A percentile compares a stretch with the other conserved stretches of the same genome.
phyloP scores from a whole-genome alignment of 2,329 filamentous ascomycete genomes.

The Penicillium aurantiogriseum region DNA sequence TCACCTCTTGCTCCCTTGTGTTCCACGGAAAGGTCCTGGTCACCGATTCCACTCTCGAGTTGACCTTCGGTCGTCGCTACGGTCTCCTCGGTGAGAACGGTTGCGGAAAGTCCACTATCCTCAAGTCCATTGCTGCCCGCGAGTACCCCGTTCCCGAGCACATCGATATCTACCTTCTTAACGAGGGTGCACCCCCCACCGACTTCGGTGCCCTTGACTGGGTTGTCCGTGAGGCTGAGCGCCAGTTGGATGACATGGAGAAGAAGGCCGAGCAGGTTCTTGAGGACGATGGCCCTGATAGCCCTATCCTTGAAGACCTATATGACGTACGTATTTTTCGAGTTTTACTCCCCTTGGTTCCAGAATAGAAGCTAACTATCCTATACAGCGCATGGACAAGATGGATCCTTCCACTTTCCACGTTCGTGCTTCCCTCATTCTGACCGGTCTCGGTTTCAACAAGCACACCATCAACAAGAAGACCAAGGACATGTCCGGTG shows the following conservation, averaged over 20 bases:
- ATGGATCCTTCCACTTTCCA: slow-evolving; percentile 98
- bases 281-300: slow-evolving; percentile 89
- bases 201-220: slow-evolving; percentile 92
- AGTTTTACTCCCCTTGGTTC: background rate
- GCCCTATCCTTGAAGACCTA: slow-evolving; percentile 83
- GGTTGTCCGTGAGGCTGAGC: slow-evolving; percentile 93
- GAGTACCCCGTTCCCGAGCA: slow-evolving; percentile 96
- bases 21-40: slow-evolving; percentile 98
- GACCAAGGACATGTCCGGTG: slow-evolving; percentile 99
- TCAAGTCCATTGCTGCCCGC: slow-evolving; percentile 89
- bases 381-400: slow-evolving; percentile 81
- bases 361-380: slow-evolving; percentile 22
- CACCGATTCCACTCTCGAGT: slow-evolving; percentile 87
- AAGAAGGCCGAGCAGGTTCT: slow-evolving; percentile 83
- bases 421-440: slow-evolving; percentile 90
- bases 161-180: slow-evolving; percentile 96
- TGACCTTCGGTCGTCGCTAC: slow-evolving; percentile 89
- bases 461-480: slow-evolving; percentile 97
- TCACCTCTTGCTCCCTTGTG: slow-evolving; percentile 86
- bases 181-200: slow-evolving; percentile 88
- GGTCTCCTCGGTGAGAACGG: slow-evolving; percentile 97
- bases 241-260: slow-evolving; percentile 87
- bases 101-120: slow-evolving; percentile 95
- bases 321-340: slow-evolving; percentile 71
- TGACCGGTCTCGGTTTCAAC: slow-evolving; percentile 99